Conservation (phyloP, 306 rosid genomes). For the Cucumis cinereus region DNA sequence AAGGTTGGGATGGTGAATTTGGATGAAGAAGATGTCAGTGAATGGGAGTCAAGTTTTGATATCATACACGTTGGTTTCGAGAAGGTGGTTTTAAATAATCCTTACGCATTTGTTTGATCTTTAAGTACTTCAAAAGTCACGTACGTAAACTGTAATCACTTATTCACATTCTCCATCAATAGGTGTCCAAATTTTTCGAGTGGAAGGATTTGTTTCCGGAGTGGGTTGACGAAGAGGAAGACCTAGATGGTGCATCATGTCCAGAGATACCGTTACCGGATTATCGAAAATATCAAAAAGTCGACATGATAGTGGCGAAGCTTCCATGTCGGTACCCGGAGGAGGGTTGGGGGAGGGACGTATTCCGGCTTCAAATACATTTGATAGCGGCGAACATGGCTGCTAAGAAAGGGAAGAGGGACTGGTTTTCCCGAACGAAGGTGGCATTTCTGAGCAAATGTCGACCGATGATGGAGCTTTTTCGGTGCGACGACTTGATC, state of each 20-base stretch:
- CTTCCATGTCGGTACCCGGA: slow-evolving; percentile 58
- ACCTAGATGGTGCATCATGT: slow-evolving; percentile 57
- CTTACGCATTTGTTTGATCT: too few species aligned
- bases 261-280: slow-evolving; percentile 89
- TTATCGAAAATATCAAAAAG: slow-evolving; percentile 12
- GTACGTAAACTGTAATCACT: not conserved
- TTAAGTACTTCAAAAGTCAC: too few species aligned
- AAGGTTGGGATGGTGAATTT: slow-evolving; percentile 82
- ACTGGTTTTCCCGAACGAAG: slow-evolving; percentile 29
- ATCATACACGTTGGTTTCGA: slow-evolving; percentile 27
- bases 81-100: slow-evolving; percentile 6
- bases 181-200: slow-evolving; percentile 42
- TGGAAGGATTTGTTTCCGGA: slow-evolving; percentile 90
- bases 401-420: slow-evolving; percentile 46
- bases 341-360: slow-evolving; percentile 69
- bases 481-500: slow-evolving; percentile 63
- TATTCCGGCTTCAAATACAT: slow-evolving; percentile 66
- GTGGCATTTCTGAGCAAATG: slow-evolving; percentile 70
- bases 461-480: slow-evolving; percentile 81
- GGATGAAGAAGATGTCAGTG: slow-evolving; percentile 37
- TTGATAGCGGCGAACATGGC: slow-evolving; percentile 55
- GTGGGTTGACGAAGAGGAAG: slow-evolving; percentile 97
- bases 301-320: slow-evolving; percentile 62
- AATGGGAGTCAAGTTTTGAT: slow-evolving; percentile 36
- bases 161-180: not conserved